These are phyloP conservation scores for Fusarium citri DNA, from an alignment of 2,329 filamentous ascomycete species.

Conservation along the genomic window DNA sequence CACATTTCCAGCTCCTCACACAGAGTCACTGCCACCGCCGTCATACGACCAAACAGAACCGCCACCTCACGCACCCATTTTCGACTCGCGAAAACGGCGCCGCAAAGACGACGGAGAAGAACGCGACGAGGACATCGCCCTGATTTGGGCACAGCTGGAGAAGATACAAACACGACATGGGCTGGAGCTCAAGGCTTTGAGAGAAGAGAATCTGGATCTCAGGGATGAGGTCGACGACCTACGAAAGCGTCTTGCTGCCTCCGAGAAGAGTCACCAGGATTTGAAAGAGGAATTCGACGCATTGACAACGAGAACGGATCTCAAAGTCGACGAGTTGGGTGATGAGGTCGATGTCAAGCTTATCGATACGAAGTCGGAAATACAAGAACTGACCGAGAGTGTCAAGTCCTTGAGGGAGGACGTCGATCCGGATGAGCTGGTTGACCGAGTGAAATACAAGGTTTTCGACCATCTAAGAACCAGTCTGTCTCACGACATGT, in stretches of 20 bases:
- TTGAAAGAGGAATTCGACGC: conserved; percentile 10
- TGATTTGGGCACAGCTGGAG: conserved; percentile 14
- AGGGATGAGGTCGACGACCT: conserved; percentile 8
- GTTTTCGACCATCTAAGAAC: conserved; percentile 8
- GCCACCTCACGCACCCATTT: not conserved
- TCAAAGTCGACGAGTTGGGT: not conserved
- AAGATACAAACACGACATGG: not conserved
- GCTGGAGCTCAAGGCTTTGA: not conserved
- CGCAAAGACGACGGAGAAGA: conserved; percentile 10
- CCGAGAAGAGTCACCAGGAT: not conserved
- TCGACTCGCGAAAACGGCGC: conserved; percentile 4
- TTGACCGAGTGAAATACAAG: conserved; percentile 4
- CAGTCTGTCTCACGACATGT: conserved; percentile 2
- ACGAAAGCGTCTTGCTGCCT: not conserved
- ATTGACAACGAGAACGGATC: not conserved
- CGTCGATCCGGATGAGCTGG: conserved; percentile 1
- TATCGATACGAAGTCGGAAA: not conserved
- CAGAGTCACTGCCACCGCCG: not conserved
- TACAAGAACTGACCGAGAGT: not conserved
- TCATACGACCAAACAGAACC: conserved; percentile 13
- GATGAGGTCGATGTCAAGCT: not conserved
- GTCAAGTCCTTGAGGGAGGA: not conserved
- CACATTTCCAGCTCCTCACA: not conserved
- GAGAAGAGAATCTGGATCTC: conserved; percentile 10
- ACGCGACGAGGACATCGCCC: conserved; percentile 10